These are phyloP conservation scores for Cladosporium sp. DNA, from an alignment of 2,329 filamentous ascomycete species.

Conservation along the genomic window DNA sequence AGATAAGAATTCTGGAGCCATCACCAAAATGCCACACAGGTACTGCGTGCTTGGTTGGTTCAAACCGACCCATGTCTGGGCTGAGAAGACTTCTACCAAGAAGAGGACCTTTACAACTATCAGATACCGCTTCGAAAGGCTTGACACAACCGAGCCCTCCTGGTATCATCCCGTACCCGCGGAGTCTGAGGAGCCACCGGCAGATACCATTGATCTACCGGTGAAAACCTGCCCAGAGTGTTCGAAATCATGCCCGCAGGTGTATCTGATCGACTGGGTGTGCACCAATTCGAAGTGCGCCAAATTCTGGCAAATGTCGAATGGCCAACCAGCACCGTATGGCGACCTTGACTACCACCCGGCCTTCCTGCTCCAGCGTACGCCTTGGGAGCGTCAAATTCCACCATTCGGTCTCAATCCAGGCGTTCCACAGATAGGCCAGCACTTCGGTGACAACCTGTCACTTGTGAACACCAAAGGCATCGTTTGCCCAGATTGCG, in stretches of 20 bases:
- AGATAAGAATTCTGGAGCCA: constrained; percentile 50
- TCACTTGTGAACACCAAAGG: constrained; percentile 59
- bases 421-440: constrained; percentile 40
- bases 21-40: constrained; percentile 54
- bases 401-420: constrained; percentile 44
- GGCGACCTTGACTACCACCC: constrained; percentile 53
- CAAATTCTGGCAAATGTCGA: constrained; percentile 54
- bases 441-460: constrained; percentile 48
- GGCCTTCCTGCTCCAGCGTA: constrained; percentile 59
- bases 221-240: constrained; percentile 41
- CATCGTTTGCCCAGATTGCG: constrained; percentile 66
- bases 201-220: constrained; percentile 19
- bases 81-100: constrained; percentile 50
- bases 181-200: not conserved
- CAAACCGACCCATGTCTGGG: constrained; percentile 68
- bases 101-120: constrained; percentile 40
- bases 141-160: constrained; percentile 58
- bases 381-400: constrained; percentile 42
- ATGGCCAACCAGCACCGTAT: constrained; percentile 33
- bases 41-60: constrained; percentile 71
- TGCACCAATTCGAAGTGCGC: constrained; percentile 57
- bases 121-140: constrained; percentile 66
- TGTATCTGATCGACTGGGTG: constrained; percentile 56
- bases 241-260: constrained; percentile 34
- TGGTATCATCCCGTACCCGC: constrained; percentile 31